phyloP scores from a whole-genome alignment of 768 basidiomycete species.

The Cytidiella melzeri region DNA sequence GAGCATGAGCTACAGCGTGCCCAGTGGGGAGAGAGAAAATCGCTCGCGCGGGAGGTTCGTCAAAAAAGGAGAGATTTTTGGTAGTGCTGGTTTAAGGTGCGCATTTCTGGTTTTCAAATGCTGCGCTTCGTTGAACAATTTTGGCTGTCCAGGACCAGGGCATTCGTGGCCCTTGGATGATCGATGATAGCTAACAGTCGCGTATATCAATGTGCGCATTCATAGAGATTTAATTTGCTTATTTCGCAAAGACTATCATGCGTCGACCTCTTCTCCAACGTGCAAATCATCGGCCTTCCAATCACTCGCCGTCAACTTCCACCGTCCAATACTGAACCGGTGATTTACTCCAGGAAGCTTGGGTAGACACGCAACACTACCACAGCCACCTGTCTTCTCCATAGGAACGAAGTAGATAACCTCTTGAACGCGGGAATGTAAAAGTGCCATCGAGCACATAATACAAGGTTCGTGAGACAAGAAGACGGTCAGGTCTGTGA shows the following conservation, averaged over 20 bases:
- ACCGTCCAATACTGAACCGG: constrained; percentile 67
- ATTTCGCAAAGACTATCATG: constrained; percentile 15
- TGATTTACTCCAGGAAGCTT: constrained; percentile 86
- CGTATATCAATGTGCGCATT: neutral
- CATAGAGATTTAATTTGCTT: constrained; percentile 6
- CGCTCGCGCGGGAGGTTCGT: constrained; percentile 54
- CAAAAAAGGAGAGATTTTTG: constrained; percentile 67
- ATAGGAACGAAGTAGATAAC: constrained; percentile 72
- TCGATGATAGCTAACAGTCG: neutral
- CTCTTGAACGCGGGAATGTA: constrained; percentile 91
- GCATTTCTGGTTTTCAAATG: neutral
- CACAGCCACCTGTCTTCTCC: constrained; percentile 81
- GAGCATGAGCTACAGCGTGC: constrained; percentile 42
- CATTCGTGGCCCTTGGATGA: neutral
- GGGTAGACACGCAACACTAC: constrained; percentile 70
- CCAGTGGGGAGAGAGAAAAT: constrained; percentile 69
- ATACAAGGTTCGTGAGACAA: constrained; percentile 95
- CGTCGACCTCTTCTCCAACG: constrained; percentile 25
- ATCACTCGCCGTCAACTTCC: constrained; percentile 36
- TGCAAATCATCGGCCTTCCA: constrained; percentile 11
- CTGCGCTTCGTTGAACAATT: too few relatives aligned
- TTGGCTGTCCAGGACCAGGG: too few relatives aligned
- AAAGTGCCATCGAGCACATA: constrained; percentile 95
- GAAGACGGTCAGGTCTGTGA: constrained; percentile 81
- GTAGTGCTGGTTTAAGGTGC: constrained; percentile 35